Evolutionary conservation across 2,329 filamentous ascomycete species (phyloP).

Genomic region (Scedosporium minutisporum): DNA sequence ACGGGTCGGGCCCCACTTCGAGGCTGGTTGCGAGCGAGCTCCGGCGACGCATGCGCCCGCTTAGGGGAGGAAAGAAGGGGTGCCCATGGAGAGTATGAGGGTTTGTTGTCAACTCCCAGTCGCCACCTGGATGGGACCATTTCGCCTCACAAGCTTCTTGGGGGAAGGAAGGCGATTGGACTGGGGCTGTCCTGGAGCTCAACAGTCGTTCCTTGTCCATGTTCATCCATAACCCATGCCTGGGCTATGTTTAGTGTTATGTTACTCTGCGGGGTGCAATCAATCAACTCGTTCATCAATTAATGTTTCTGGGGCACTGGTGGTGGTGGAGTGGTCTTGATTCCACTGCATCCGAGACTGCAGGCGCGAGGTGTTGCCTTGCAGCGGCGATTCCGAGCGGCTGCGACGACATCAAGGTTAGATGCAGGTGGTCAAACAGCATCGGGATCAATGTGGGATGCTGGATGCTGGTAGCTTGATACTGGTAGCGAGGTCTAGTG

Average conservation of each 20-base stretch:
- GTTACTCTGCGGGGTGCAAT: background rate
- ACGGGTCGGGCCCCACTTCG: no score
- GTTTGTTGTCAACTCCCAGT: background rate
- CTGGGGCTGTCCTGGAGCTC: background rate
- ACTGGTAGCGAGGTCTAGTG: no score
- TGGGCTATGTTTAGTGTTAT: background rate
- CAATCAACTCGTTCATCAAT: background rate
- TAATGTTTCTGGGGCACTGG: no score
- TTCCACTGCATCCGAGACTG: background rate
- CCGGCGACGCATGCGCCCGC: background rate
- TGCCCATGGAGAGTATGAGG: background rate
- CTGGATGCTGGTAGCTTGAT: no score
- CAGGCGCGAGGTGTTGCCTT: background rate
- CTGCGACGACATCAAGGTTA: background rate
- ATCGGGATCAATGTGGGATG: background rate
- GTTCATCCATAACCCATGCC: no score
- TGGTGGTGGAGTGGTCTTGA: no score
- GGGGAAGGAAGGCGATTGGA: background rate
- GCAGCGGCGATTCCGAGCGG: constrained; percentile 1
- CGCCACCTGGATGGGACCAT: background rate
- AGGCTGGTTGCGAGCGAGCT: no score
- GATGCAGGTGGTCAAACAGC: background rate
- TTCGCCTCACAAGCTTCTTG: background rate
- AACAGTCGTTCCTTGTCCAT: no score
- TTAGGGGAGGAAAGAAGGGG: background rate